Evolutionary conservation across 129 eudicot species (phyloP).

Genomic region (Flaveria trinervia): DNA sequence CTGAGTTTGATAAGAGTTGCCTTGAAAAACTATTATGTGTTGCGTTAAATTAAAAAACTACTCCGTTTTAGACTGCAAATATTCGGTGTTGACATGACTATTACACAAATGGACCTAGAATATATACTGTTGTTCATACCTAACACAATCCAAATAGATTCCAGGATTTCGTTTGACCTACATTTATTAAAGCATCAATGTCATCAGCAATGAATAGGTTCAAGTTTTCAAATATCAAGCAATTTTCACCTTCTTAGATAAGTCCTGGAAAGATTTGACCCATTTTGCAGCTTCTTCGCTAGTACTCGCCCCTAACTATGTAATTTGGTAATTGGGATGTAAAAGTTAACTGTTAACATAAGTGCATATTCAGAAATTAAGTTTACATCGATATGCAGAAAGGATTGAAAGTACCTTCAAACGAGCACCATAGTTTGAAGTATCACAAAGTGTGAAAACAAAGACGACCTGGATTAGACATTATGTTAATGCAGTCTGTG

Average conservation of each 20-base stretch:
- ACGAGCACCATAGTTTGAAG: slow-evolving; percentile 52
- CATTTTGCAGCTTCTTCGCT: slow-evolving; percentile 77
- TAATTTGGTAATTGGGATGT: not conserved
- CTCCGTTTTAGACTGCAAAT: not conserved
- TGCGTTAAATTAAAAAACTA: not conserved
- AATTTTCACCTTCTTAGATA: slow-evolving; percentile 53
- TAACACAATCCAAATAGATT: slow-evolving; percentile 34
- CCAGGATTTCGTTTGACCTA: slow-evolving; percentile 47
- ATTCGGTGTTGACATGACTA: not conserved
- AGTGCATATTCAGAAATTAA: not conserved
- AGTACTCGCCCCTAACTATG: slow-evolving; percentile 73
- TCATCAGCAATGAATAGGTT: slow-evolving; percentile 15
- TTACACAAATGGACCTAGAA: slow-evolving; percentile 33
- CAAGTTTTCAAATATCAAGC: slow-evolving; percentile 18
- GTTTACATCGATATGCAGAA: not conserved
- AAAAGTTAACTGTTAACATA: not conserved
- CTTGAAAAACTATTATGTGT: not conserved
- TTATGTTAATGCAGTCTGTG: not conserved
- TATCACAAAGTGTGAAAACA: slow-evolving; percentile 67
- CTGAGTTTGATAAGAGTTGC: not conserved
- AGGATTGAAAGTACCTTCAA: slow-evolving; percentile 47
- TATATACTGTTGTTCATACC: slow-evolving; percentile 32
- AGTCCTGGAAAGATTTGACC: slow-evolving; percentile 55
- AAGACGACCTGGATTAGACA: slow-evolving; percentile 53
- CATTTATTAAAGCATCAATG: slow-evolving; percentile 24